Conservation (phyloP, 2,329 filamentous ascomycete genomes). For the Mariannaea sp. region DNA sequence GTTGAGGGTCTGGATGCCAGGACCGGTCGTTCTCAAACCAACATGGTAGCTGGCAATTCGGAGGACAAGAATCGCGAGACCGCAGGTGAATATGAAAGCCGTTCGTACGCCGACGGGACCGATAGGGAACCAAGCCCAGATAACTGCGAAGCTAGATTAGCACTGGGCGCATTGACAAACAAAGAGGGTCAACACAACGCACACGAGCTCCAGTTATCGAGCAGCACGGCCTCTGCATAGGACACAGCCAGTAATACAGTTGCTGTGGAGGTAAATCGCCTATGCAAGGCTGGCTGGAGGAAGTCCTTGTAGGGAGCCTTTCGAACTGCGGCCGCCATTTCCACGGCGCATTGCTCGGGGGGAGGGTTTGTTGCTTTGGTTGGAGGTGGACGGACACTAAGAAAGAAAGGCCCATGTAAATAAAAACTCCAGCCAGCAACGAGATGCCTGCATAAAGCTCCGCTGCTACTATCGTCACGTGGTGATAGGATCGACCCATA, state of each 20-base stretch:
- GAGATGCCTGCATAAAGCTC: conserved; percentile 24
- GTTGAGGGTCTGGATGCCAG: conserved; percentile 67
- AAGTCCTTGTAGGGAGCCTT: conserved; percentile 80
- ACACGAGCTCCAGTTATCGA: conserved; percentile 74
- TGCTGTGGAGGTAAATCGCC: conserved; percentile 81
- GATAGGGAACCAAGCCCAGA: conserved; percentile 88
- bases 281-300: conserved; percentile 84
- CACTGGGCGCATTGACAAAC: neutral
- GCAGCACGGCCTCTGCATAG: conserved; percentile 71
- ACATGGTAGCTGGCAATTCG: conserved; percentile 84
- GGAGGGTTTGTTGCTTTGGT: conserved; percentile 20
- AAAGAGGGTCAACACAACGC: conserved; percentile 44
- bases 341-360: conserved; percentile 51
- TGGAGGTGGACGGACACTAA: conserved; percentile 21
- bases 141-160: conserved; percentile 53
- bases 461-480: conserved; percentile 38
- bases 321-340: conserved; percentile 61
- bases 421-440: conserved; percentile 45
- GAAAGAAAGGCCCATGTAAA: conserved; percentile 38
- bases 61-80: conserved; percentile 79
- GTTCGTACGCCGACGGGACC: conserved; percentile 76
- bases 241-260: conserved; percentile 71
- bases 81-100: conserved; percentile 74
- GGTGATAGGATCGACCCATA: conserved; percentile 28
- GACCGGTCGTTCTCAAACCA: conserved; percentile 72